Evolutionary conservation across 148 eudicot genomes (phyloP).

Genomic region (Simmondsia chinensis): DNA sequence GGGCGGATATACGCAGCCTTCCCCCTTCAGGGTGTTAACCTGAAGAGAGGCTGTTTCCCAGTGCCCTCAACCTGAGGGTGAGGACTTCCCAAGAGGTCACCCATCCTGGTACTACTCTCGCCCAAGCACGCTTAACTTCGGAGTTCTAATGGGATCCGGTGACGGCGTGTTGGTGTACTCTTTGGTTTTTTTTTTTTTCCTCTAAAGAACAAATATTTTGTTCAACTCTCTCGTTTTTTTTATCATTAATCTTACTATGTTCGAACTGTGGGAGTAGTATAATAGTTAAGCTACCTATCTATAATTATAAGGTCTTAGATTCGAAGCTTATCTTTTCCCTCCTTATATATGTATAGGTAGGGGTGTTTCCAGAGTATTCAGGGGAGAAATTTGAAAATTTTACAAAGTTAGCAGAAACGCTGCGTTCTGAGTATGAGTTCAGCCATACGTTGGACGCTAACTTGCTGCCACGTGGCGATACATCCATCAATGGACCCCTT

Average conservation of each 20-base stretch:
- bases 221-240: neutral
- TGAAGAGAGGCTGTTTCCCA: no score
- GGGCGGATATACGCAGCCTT: no score
- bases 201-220: neutral
- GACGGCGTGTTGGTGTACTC: no score
- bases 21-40: no score
- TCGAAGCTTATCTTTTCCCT: no score
- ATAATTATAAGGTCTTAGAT: neutral
- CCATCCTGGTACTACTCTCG: no score
- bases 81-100: no score
- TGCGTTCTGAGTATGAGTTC: conserved; percentile 70
- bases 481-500: conserved; percentile 48
- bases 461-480: conserved; percentile 65
- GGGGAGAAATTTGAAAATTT: conserved; percentile 77
- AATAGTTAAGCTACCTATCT: neutral
- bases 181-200: no score
- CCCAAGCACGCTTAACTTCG: no score
- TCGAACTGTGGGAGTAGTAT: neutral
- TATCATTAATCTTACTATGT: neutral
- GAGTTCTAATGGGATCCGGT: no score
- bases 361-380: conserved; percentile 65
- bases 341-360: conserved; percentile 48
- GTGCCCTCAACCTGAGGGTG: no score
- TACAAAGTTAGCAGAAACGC: conserved; percentile 54
- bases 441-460: conserved; percentile 68